Percentiles rank a stretch among this genome's conserved stretches.
Conservation (phyloP, 306 rosid species). For the Cyclanthera cordifolia region DNA sequence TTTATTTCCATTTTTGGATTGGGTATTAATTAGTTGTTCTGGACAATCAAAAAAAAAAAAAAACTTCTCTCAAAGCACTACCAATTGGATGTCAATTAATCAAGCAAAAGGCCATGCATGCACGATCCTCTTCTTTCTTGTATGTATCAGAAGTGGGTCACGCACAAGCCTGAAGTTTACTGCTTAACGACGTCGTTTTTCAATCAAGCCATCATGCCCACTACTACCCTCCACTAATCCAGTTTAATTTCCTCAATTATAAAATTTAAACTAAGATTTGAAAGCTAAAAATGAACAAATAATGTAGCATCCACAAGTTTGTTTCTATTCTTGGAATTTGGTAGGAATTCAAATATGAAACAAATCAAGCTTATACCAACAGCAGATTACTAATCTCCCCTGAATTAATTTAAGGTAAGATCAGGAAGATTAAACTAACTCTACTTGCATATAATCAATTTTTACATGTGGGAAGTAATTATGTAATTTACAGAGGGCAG, state of each 20-base stretch:
- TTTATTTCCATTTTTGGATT: too few relatives aligned
- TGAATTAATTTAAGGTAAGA: too few relatives aligned
- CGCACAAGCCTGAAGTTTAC: background rate
- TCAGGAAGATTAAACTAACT: background rate
- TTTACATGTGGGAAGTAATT: conserved; percentile 19
- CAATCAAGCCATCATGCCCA: background rate
- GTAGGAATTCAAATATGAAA: too few relatives aligned
- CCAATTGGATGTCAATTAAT: background rate
- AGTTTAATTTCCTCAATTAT: too few relatives aligned
- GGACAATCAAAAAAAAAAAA: conserved; percentile 2
- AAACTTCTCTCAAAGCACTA: background rate
- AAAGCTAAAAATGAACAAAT: too few relatives aligned
- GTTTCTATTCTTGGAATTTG: too few relatives aligned
- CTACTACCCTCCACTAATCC: background rate
- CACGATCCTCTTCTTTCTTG: background rate
- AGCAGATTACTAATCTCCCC: too few relatives aligned
- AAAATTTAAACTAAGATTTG: too few relatives aligned
- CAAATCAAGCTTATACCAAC: too few relatives aligned
- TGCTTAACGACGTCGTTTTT: too few relatives aligned
- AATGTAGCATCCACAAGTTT: too few relatives aligned
- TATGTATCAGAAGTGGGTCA: background rate
- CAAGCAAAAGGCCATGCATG: conserved; percentile 11
- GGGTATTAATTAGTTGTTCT: background rate
- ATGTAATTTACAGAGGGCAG: background rate
- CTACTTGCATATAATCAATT: conserved; percentile 8